Evolutionary conservation across 2,329 filamentous ascomycete genomes (phyloP).

Genomic region (Calonectria naviculata): DNA sequence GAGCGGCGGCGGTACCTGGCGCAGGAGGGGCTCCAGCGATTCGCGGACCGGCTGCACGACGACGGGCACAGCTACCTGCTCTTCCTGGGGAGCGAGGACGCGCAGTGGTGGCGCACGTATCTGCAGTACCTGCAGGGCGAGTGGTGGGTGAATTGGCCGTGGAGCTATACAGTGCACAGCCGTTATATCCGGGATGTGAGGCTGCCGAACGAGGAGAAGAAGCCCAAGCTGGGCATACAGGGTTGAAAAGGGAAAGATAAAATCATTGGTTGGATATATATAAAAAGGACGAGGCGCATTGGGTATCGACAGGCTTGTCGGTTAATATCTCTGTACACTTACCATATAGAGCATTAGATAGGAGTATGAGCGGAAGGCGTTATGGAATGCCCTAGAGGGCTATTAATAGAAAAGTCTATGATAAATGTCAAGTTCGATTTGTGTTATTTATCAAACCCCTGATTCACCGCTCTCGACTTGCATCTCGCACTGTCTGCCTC

Average conservation of each 20-base stretch:
- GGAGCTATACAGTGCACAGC: conserved; percentile 19
- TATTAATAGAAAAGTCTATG: neutral
- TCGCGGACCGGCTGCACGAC: conserved; percentile 9
- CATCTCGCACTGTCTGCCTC: too few relatives aligned
- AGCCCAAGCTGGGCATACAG: conserved; percentile 1
- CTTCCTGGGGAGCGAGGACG: conserved; percentile 18
- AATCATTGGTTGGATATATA: neutral
- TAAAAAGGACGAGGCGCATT: neutral
- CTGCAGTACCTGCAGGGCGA: conserved; percentile 14
- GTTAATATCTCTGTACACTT: neutral
- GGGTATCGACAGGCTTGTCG: neutral
- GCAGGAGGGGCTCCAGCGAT: neutral
- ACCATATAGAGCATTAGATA: neutral
- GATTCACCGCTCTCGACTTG: neutral
- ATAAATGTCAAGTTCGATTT: neutral
- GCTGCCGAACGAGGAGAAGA: conserved; percentile 2
- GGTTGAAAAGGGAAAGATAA: neutral
- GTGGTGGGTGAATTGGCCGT: conserved; percentile 16
- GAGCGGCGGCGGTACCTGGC: conserved; percentile 4
- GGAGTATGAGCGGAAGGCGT: neutral
- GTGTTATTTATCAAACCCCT: neutral
- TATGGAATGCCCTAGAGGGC: neutral
- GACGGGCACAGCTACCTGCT: conserved; percentile 13
- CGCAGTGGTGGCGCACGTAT: conserved; percentile 19
- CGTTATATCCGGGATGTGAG: conserved; percentile 5